Base-by-base conservation (phyloP, 2,329 filamentous ascomycete species). In the Calonectria henricotiae region DNA sequence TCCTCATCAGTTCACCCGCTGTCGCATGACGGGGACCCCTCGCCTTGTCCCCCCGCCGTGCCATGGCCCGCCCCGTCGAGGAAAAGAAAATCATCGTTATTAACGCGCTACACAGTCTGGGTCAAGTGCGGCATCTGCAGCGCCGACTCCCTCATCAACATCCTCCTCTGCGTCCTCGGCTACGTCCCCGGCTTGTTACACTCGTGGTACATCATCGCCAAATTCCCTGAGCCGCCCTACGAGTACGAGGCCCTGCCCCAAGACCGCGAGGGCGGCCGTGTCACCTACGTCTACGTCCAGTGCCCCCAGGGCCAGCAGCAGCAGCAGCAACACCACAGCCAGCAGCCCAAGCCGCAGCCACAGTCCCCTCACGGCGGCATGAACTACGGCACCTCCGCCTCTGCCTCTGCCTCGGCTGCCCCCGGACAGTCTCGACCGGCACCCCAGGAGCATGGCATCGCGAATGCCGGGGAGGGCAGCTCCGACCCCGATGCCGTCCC, bases 161-260 rank as follows among this genome's bases (percentile, higher is more conserved):
- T 98, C 82, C 92, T 95, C 55, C 94, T 98, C 78, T 96, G 93
- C 83, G 81, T 90, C 65, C 90, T 96, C 25, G 93, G 92, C 77
- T 94, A 88, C 80, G 83, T 98, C 70, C 96, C 96, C 23, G 96
- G 96, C 71, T 92, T 98, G 61, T 86, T 99, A 2, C 96, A 99
- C 85, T 90, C 95, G 73, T 98, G 96, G 96, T 99, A 98, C 88
- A 97, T 98, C 83, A 98, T 99, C 83, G 90, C 94, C 78, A 93
- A 94, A 80, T 94, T 92, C 82, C 96, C 96, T 69, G 96, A 98
- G 71, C 76, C 89, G 46, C 87, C 91, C 69, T 89, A 89, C 82
- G 90, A 92, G 73, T 95, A 96, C 83, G 89, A 94, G 75, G 84
- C 86, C 62, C 81, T 93, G 46, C 83, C 89, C 5, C 89, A 91